These are phyloP conservation scores for Verruconis gallopava DNA, from an alignment of 2,329 filamentous ascomycete species.

Conservation along the genomic window DNA sequence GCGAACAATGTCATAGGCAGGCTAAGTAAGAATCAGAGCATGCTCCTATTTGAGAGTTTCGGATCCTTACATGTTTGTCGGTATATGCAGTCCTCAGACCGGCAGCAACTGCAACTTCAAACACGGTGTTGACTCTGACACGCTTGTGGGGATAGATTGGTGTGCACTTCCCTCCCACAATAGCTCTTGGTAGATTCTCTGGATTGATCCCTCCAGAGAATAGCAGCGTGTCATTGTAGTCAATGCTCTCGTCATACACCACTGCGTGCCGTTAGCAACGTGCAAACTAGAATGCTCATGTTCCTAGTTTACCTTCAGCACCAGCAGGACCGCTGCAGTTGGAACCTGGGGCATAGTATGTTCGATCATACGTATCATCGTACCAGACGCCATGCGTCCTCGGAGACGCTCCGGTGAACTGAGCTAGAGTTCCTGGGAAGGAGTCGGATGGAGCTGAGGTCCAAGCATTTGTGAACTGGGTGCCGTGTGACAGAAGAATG, in stretches of 20 bases:
- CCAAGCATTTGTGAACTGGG: slow-evolving; percentile 17
- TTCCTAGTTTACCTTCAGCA: slow-evolving; percentile 15
- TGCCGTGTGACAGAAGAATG: slow-evolving; percentile 13
- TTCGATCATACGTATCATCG: slow-evolving; percentile 17
- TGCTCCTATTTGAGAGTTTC: neutral
- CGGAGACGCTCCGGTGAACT: slow-evolving; percentile 17
- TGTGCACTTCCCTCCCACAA: slow-evolving; percentile 15
- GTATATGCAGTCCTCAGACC: slow-evolving; percentile 18
- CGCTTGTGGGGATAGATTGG: slow-evolving; percentile 18
- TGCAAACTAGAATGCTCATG: neutral
- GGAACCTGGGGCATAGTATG: slow-evolving; percentile 14
- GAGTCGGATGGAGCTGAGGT: slow-evolving; percentile 21
- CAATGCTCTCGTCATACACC: slow-evolving; percentile 16
- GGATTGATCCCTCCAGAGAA: slow-evolving; percentile 18
- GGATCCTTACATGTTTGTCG: slow-evolving; percentile 16
- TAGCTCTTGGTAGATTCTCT: slow-evolving; percentile 13
- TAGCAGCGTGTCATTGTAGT: slow-evolving; percentile 15
- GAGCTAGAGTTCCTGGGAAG: slow-evolving; percentile 15
- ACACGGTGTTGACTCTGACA: slow-evolving; percentile 20
- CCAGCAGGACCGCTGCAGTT: slow-evolving; percentile 16
- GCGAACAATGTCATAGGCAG: slow-evolving; percentile 20
- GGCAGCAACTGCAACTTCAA: slow-evolving; percentile 20
- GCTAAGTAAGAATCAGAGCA: slow-evolving; percentile 3
- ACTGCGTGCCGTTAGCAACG: slow-evolving; percentile 11
- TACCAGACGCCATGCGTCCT: slow-evolving; percentile 16